These are phyloP conservation scores for Candida xyloterini DNA, from an alignment of 805 yeast genomes.

Conservation along the genomic window DNA sequence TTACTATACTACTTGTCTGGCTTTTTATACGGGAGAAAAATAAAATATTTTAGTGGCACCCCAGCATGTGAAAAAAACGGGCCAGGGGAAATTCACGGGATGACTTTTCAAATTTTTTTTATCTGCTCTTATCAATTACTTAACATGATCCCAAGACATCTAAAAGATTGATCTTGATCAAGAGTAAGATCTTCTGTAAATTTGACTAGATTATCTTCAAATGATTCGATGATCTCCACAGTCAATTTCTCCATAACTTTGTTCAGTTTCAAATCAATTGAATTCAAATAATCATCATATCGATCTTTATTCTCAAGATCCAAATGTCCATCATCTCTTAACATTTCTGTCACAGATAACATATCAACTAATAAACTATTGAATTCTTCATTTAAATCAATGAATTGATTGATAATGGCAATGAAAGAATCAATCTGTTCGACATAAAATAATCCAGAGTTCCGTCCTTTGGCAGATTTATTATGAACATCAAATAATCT, in stretches of 20 bases:
- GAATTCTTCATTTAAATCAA: slow-evolving; percentile 36
- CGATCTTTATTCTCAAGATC: slow-evolving; percentile 25
- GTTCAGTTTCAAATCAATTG: slow-evolving; percentile 30
- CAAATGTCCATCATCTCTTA: slow-evolving; percentile 18
- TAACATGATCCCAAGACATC: slow-evolving; percentile 41
- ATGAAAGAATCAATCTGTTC: slow-evolving; percentile 40
- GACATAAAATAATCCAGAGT: slow-evolving; percentile 40
- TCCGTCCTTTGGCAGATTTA: slow-evolving; percentile 31
- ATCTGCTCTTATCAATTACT: slow-evolving; percentile 13
- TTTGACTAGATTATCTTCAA: slow-evolving; percentile 38
- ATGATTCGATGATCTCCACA: slow-evolving; percentile 39
- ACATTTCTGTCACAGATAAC: slow-evolving; percentile 28
- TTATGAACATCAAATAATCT: slow-evolving; percentile 32
- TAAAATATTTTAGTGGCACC: background rate
- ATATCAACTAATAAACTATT: slow-evolving; percentile 35
- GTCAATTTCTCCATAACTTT: slow-evolving; percentile 41
- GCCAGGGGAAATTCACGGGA: slow-evolving; percentile 3
- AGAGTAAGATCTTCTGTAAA: slow-evolving; percentile 52
- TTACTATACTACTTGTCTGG: background rate
- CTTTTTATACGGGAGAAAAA: slow-evolving; percentile 1
- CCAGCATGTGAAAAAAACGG: slow-evolving; percentile 8
- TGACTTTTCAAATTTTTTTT: slow-evolving; percentile 1
- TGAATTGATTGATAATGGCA: slow-evolving; percentile 38
- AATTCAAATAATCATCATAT: slow-evolving; percentile 21
- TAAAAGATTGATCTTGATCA: slow-evolving; percentile 48